phyloP scores from a whole-genome alignment of 2,329 filamentous ascomycete species.

The Arthrobotrys sinensis region DNA sequence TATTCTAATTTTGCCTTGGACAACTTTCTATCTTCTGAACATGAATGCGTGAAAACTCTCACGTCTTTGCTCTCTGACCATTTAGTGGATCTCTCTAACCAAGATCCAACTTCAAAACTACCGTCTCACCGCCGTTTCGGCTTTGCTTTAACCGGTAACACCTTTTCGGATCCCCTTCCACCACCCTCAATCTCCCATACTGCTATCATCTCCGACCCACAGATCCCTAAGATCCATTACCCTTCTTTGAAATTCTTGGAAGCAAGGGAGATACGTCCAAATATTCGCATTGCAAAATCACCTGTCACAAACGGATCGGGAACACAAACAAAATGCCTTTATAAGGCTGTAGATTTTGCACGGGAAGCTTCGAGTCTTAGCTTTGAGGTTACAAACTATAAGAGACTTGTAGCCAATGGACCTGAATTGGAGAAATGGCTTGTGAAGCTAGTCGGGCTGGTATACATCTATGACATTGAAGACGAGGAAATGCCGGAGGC shows the following conservation, averaged over 20 bases:
- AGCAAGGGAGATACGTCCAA: slow-evolving; percentile 53
- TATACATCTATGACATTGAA: slow-evolving; percentile 50
- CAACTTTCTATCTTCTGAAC: slow-evolving; percentile 36
- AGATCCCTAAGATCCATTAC: slow-evolving; percentile 48
- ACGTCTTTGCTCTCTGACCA: slow-evolving; percentile 29
- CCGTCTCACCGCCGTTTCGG: slow-evolving; percentile 40
- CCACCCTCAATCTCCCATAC: slow-evolving; percentile 58
- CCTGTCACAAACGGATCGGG: slow-evolving; percentile 4
- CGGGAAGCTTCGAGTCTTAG: slow-evolving; percentile 49
- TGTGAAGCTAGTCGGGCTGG: slow-evolving; percentile 47
- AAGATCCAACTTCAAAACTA: slow-evolving; percentile 34
- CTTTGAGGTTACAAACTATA: slow-evolving; percentile 59
- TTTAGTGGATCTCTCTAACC: slow-evolving; percentile 21
- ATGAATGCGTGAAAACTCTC: slow-evolving; percentile 34
- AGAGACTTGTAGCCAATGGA: slow-evolving; percentile 50
- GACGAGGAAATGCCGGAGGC: slow-evolving; percentile 10
- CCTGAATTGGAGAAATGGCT: slow-evolving; percentile 47
- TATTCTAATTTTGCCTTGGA: slow-evolving; percentile 37
- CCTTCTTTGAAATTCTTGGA: slow-evolving; percentile 48
- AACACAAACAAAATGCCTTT: slow-evolving; percentile 47
- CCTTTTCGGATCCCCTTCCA: slow-evolving; percentile 44
- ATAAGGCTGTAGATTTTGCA: slow-evolving; percentile 54
- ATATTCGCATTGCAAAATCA: slow-evolving; percentile 53
- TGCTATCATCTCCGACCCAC: slow-evolving; percentile 53
- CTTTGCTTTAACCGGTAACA: slow-evolving; percentile 39